phyloP scores from a whole-genome alignment of 352 stramenopile genomes.

The Phytophthora pistaciae region DNA sequence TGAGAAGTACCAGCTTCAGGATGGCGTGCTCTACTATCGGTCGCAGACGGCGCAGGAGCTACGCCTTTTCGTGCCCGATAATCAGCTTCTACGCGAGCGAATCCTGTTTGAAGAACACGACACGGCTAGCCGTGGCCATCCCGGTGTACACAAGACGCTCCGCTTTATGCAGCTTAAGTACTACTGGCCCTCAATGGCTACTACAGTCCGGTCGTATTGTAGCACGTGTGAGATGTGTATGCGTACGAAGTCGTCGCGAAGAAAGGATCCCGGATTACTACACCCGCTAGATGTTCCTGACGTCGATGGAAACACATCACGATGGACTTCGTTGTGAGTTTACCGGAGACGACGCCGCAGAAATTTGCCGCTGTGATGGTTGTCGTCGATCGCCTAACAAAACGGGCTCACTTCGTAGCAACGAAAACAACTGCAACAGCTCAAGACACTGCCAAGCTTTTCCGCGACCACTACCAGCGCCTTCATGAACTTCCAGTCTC shows the following conservation, averaged over 20 bases:
- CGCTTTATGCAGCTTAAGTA: too few species aligned
- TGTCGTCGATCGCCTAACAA: constrained; percentile 12
- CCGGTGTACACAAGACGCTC: neutral
- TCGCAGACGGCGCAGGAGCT: neutral
- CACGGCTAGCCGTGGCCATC: constrained; percentile 2
- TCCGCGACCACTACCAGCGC: constrained; percentile 1
- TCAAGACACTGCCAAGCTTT: neutral
- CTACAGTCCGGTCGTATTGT: neutral
- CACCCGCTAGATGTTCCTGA: constrained; percentile 3
- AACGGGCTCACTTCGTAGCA: constrained; percentile 13
- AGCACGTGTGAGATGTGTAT: constrained; percentile 11
- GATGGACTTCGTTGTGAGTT: constrained; percentile 6
- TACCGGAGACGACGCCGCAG: neutral
- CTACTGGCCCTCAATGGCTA: constrained; percentile 2
- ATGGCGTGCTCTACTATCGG: neutral
- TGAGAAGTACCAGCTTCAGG: neutral
- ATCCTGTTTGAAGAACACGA: constrained; percentile 20
- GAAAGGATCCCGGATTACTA: neutral
- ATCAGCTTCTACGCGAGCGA: neutral
- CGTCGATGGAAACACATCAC: constrained; percentile 6
- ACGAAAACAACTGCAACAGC: constrained; percentile 8
- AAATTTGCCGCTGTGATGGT: constrained; percentile 12
- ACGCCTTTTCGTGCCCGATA: neutral
- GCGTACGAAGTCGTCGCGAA: constrained; percentile 5
- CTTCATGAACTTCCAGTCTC: constrained; percentile 6